These are phyloP conservation scores for Aspergillus saccharolyticus DNA, from an alignment of 495 filamentous ascomycete species.

Conservation along the genomic window DNA sequence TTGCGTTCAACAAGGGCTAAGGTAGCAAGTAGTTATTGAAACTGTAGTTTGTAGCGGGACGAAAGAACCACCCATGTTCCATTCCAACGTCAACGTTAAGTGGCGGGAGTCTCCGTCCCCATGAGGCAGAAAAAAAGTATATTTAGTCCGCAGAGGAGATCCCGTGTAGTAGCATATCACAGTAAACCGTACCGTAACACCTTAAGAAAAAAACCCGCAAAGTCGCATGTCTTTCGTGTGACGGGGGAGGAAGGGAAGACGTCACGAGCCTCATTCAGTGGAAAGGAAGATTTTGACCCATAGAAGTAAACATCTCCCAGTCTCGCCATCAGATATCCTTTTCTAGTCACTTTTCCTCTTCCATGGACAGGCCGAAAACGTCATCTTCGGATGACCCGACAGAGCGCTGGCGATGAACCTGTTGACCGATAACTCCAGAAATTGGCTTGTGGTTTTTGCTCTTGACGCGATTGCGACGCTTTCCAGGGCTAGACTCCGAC, in stretches of 20 bases:
- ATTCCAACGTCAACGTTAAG: not conserved
- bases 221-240: not conserved
- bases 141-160: not conserved
- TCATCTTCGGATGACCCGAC: conserved; percentile 17
- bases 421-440: conserved; percentile 17
- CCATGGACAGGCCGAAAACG: conserved; percentile 9
- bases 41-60: not conserved
- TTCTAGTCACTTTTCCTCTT: not conserved
- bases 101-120: not conserved
- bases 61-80: not conserved
- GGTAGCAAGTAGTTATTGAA: too few species aligned
- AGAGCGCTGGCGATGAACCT: conserved; percentile 13
- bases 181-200: not conserved
- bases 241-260: not conserved
- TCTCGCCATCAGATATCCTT: not conserved
- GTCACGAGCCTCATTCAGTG: too few species aligned
- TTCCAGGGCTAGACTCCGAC: conserved; percentile 14
- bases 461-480: conserved; percentile 8
- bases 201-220: not conserved
- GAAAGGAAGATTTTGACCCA: not conserved
- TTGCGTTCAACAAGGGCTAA: too few species aligned
- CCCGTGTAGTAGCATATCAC: not conserved
- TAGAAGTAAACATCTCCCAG: not conserved
- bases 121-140: not conserved
- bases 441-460: conserved; percentile 7